Percentiles rank a stretch among this genome's conserved stretches.
Evolutionary conservation across 805 yeast species (phyloP).

Genomic region (Blastobotrys peoriensis): DNA sequence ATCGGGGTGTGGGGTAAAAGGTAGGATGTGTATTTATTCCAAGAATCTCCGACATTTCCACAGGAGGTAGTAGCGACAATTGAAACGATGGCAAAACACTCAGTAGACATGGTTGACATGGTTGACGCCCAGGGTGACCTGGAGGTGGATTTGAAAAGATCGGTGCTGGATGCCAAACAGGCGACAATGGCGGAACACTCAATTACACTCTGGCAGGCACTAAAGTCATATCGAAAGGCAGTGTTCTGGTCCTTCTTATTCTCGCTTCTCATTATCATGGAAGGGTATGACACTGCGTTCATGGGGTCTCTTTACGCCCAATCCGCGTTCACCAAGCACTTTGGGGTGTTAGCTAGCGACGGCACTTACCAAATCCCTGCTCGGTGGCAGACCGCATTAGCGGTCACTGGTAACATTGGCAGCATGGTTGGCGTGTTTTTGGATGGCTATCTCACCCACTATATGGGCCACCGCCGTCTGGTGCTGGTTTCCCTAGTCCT

Average conservation of each 20-base stretch:
- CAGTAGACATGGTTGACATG: too few relatives aligned
- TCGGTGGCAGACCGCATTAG: constrained; percentile 19
- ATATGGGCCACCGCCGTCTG: constrained; percentile 34
- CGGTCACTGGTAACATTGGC: constrained; percentile 29
- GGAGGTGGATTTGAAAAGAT: too few relatives aligned
- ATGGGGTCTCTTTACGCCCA: constrained; percentile 38
- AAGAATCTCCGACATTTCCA: too few relatives aligned
- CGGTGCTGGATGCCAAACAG: too few relatives aligned
- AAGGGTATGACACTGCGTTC: constrained; percentile 42
- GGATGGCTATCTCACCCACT: constrained; percentile 41
- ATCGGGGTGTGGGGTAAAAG: too few relatives aligned
- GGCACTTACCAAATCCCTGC: constrained; percentile 32
- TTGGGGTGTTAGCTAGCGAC: constrained; percentile 33
- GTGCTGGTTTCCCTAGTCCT: constrained; percentile 19
- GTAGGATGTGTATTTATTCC: too few relatives aligned
- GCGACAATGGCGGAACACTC: constrained; percentile 21
- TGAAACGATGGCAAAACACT: too few relatives aligned
- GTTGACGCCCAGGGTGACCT: too few relatives aligned
- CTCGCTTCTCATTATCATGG: constrained; percentile 42
- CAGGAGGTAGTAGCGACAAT: too few relatives aligned
- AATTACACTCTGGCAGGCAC: constrained; percentile 28
- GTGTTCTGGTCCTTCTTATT: constrained; percentile 40
- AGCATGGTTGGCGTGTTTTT: constrained; percentile 39
- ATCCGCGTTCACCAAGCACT: constrained; percentile 37
- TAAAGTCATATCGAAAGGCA: constrained; percentile 38